A percentile compares a stretch with the other conserved stretches of the same genome.
Conservation (phyloP, 1,284 basidiomycete genomes). For the Xerocomus minutiporus region DNA sequence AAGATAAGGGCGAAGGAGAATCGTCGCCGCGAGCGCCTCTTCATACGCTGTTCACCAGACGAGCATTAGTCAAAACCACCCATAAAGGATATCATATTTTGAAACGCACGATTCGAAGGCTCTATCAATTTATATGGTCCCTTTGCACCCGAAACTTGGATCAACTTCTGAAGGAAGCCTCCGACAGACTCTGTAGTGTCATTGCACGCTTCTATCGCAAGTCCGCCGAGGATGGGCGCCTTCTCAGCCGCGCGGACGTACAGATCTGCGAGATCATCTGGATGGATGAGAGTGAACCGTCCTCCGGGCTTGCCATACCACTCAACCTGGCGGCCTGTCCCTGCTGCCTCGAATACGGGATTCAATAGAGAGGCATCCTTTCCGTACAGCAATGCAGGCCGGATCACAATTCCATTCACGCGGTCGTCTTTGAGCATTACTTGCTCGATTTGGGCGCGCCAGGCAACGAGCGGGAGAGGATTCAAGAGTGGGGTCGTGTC, state of each 20-base stretch:
- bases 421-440: conserved; percentile 29
- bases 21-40: conserved; percentile 16
- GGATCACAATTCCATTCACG: conserved; percentile 49
- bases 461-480: conserved; percentile 29
- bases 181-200: conserved; percentile 13
- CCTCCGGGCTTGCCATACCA: conserved; percentile 29
- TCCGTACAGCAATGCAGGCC: conserved; percentile 47
- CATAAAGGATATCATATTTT: neutral
- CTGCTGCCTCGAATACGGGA: conserved; percentile 37
- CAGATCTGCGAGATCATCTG: conserved; percentile 21
- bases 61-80: neutral
- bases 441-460: conserved; percentile 36
- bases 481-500: conserved; percentile 16
- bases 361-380: conserved; percentile 30
- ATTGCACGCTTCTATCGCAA: conserved; percentile 16
- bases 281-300: conserved; percentile 16
- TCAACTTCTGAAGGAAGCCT: conserved; percentile 11
- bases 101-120: conserved; percentile 13
- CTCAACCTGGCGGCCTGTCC: conserved; percentile 31
- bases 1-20: conserved; percentile 21
- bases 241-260: conserved; percentile 20
- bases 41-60: conserved; percentile 12
- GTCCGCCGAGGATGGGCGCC: conserved; percentile 14
- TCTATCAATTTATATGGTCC: conserved; percentile 10
- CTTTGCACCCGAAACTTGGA: conserved; percentile 15